Conservation (phyloP, 805 yeast genomes). For the Scheffersomyces ergatensis region DNA sequence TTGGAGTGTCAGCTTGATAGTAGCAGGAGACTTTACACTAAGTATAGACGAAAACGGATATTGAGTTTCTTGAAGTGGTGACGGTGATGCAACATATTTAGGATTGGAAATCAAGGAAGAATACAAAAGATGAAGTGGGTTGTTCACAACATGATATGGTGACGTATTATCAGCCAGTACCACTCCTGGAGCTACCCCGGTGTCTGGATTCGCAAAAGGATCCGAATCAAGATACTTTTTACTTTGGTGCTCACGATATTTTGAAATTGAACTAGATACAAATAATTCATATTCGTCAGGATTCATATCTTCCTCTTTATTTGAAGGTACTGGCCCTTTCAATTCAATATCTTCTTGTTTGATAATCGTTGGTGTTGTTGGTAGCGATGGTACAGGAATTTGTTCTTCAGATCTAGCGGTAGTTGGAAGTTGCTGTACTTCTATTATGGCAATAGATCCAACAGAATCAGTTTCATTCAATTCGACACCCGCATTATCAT, state of each 20-base stretch:
- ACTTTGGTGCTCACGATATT: constrained; percentile 27
- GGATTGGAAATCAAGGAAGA: constrained; percentile 17
- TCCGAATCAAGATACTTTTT: constrained; percentile 10
- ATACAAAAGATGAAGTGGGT: constrained; percentile 27
- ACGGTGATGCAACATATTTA: constrained; percentile 7
- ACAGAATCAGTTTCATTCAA: not conserved
- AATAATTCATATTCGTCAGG: constrained; percentile 31
- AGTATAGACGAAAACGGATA: constrained; percentile 14
- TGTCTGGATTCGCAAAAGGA: constrained; percentile 6
- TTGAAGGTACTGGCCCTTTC: no score
- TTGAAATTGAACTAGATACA: constrained; percentile 28
- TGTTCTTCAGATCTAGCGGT: not conserved
- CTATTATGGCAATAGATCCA: not conserved
- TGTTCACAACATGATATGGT: constrained; percentile 4
- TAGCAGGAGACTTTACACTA: constrained; percentile 33
- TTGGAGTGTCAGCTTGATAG: constrained; percentile 32
- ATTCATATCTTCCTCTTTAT: constrained; percentile 8
- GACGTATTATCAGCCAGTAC: not conserved
- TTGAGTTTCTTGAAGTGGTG: constrained; percentile 1
- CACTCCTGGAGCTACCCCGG: not conserved
- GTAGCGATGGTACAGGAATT: not conserved
- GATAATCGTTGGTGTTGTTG: not conserved
- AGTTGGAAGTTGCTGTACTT: not conserved
- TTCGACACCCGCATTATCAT: not conserved
- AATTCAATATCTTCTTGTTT: not conserved